Percentiles rank a stretch among this genome's conserved stretches.
Conservation (phyloP, 176 grass and related monocot genomes). For the Hordeum vulgare region DNA sequence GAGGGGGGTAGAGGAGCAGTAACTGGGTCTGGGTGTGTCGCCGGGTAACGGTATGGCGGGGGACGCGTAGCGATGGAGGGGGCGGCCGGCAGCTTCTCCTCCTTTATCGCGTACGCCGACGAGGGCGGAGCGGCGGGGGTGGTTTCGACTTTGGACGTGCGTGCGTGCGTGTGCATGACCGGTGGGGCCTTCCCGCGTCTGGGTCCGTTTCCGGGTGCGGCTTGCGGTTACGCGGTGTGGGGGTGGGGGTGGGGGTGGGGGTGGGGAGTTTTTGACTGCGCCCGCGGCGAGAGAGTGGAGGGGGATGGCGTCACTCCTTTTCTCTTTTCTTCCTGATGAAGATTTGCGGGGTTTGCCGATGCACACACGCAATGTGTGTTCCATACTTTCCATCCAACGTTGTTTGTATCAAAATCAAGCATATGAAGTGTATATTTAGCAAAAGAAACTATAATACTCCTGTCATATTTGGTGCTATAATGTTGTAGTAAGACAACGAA, state of each 20-base stretch:
- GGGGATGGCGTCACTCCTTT: background rate
- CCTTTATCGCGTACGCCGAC: background rate
- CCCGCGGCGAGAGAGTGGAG: background rate
- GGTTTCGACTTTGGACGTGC: conserved; percentile 18
- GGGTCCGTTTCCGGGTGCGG: background rate
- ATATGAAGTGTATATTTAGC: too few relatives aligned
- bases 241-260: background rate
- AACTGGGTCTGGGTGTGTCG: conserved; percentile 41
- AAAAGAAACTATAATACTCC: too few relatives aligned
- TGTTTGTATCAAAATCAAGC: too few relatives aligned
- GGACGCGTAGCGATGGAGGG: background rate
- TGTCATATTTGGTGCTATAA: too few relatives aligned
- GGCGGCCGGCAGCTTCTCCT: background rate
- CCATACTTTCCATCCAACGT: too few relatives aligned
- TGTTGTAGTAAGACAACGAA: too few relatives aligned
- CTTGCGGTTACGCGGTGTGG: background rate
- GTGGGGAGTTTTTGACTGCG: background rate
- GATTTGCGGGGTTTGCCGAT: background rate
- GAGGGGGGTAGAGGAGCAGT: conserved; percentile 6
- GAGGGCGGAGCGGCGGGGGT: background rate
- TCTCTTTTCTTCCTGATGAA: background rate
- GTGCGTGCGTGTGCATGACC: background rate
- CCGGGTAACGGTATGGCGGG: conserved; percentile 31
- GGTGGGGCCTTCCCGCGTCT: background rate
- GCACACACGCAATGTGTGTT: background rate